Conservation (phyloP, 257 asterid genomes). For the Fraxinus americana region DNA sequence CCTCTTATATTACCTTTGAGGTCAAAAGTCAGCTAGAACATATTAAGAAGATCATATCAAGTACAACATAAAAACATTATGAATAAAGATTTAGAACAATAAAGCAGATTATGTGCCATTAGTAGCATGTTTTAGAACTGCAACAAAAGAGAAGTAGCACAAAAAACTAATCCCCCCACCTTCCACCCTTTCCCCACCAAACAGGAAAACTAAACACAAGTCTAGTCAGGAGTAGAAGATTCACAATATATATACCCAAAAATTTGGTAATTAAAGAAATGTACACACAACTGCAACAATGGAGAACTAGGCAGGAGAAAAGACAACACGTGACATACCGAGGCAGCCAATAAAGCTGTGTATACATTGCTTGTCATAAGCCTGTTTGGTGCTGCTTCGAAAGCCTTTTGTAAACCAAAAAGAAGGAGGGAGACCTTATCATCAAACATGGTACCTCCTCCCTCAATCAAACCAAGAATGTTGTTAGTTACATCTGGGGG, state of each 20-base stretch:
- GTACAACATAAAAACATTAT: not conserved
- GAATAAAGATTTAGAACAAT: not conserved
- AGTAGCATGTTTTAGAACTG: conserved; percentile 3
- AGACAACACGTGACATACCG: conserved; percentile 54
- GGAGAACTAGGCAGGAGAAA: conserved; percentile 26
- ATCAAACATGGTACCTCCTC: conserved; percentile 98
- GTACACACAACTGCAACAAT: conserved; percentile 15
- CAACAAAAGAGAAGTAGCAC: not conserved
- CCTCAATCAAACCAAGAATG: conserved; percentile 79
- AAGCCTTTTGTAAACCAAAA: conserved; percentile 91
- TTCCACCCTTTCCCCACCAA: not conserved
- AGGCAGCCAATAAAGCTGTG: conserved; percentile 83
- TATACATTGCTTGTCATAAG: conserved; percentile 82
- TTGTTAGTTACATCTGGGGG: conserved; percentile 72
- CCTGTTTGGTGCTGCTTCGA: conserved; percentile 95
- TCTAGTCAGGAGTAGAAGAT: conserved; percentile 5
- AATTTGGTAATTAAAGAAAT: not conserved
- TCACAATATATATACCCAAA: conserved; percentile 5
- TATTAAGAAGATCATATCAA: not conserved
- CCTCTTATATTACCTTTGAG: not conserved
- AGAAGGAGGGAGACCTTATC: conserved; percentile 98
- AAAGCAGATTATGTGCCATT: not conserved
- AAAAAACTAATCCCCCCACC: not conserved
- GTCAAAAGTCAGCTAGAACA: not conserved
- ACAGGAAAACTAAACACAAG: not conserved